phyloP scores from a whole-genome alignment of 2,329 filamentous ascomycete species.

The Ophioceras dolichostomum region DNA sequence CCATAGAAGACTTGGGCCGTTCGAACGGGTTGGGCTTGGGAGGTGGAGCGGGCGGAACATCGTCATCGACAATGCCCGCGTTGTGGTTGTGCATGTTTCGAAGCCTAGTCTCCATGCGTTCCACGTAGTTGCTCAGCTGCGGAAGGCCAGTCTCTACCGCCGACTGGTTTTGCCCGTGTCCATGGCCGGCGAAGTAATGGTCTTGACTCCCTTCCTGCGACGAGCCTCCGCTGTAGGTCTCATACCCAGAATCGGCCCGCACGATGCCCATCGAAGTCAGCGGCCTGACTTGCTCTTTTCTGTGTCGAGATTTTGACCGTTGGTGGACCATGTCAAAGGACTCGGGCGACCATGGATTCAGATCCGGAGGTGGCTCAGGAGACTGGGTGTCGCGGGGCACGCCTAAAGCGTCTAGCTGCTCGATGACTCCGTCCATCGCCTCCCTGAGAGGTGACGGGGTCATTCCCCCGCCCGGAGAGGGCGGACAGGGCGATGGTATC shows the following conservation, averaged over 20 bases:
- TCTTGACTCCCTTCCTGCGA: constrained; percentile 20
- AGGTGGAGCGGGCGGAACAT: constrained; percentile 44
- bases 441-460: constrained; percentile 87
- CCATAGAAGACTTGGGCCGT: constrained; percentile 48
- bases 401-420: constrained; percentile 80
- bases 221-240: constrained; percentile 40
- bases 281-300: constrained; percentile 32
- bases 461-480: constrained; percentile 54
- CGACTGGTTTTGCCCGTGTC: no score
- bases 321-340: constrained; percentile 53
- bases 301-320: constrained; percentile 20
- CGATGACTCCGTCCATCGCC: constrained; percentile 98
- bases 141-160: no score
- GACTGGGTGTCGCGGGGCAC: constrained; percentile 43
- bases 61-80: constrained; percentile 32
- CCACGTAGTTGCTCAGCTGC: constrained; percentile 74
- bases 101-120: constrained; percentile 80
- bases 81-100: constrained; percentile 56
- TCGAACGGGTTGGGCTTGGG: constrained; percentile 29
- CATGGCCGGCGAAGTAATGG: no score
- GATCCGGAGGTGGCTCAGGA: constrained; percentile 34
- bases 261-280: constrained; percentile 65
- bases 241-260: constrained; percentile 46
- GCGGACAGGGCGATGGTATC: constrained; percentile 50
- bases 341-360: constrained; percentile 83